phyloP scores from a whole-genome alignment of 768 basidiomycete species.

The Guyanaporus albipodus region DNA sequence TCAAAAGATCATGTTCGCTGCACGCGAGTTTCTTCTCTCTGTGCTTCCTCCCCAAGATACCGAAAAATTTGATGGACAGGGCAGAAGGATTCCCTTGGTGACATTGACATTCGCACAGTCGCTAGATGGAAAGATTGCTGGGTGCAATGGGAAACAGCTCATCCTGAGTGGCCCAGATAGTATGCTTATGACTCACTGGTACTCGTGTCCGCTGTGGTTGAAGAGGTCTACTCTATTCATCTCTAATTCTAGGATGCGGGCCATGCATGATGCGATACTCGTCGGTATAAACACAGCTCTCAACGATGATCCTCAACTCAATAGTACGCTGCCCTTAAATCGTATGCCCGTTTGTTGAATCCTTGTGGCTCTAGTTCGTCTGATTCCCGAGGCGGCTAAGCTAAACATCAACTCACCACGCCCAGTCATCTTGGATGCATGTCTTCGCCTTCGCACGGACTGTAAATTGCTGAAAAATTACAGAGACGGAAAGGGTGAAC shows the following conservation, averaged over 20 bases:
- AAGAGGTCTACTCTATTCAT: not conserved
- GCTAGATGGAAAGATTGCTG: slow-evolving; percentile 85
- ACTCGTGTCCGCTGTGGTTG: not conserved
- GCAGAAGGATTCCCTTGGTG: slow-evolving; percentile 48
- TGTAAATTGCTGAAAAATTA: slow-evolving; percentile 74
- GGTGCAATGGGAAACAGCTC: slow-evolving; percentile 66
- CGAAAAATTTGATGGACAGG: slow-evolving; percentile 14
- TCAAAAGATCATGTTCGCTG: slow-evolving; percentile 10
- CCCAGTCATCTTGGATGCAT: slow-evolving; percentile 80
- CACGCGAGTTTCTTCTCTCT: slow-evolving; percentile 28
- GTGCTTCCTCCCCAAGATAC: slow-evolving; percentile 19
- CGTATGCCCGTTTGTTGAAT: not conserved
- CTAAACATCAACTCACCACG: slow-evolving; percentile 53
- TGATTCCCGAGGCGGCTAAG: slow-evolving; percentile 41
- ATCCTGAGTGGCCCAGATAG: slow-evolving; percentile 81
- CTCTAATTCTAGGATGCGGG: slow-evolving; percentile 63
- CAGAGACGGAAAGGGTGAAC: slow-evolving; percentile 50
- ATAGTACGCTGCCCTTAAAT: slow-evolving; percentile 50
- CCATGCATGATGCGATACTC: slow-evolving; percentile 90
- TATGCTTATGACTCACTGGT: slow-evolving; percentile 95
- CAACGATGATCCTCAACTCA: slow-evolving; percentile 93
- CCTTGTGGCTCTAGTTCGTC: slow-evolving; percentile 41
- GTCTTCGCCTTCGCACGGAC: slow-evolving; percentile 57
- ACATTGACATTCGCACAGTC: slow-evolving; percentile 86
- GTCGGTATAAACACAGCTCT: slow-evolving; percentile 87